Conservation (phyloP, 345 rosid genomes). For the Adansonia digitata region DNA sequence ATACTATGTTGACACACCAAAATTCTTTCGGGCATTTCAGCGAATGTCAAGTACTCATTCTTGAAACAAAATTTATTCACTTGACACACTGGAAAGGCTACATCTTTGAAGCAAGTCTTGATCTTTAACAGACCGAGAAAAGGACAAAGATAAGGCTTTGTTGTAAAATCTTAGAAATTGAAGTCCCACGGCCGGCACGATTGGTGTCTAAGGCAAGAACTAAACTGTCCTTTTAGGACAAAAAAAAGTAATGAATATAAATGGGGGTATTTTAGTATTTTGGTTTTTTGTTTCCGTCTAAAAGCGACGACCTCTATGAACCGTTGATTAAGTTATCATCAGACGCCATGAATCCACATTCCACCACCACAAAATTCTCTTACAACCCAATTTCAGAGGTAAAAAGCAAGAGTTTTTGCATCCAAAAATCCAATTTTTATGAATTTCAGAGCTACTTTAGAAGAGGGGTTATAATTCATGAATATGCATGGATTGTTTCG, state of each 20-base stretch:
- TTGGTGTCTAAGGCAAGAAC: not conserved
- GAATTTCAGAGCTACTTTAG: constrained; percentile 16
- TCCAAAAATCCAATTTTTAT: not conserved
- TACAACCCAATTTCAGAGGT: not conserved
- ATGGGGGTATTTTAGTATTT: not conserved
- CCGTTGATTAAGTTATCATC: not conserved
- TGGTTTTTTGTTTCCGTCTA: not conserved
- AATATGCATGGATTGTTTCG: constrained; percentile 28
- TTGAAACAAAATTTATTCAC: not conserved
- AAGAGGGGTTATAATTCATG: constrained; percentile 2
- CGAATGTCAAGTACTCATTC: constrained; percentile 7
- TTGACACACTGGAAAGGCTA: not conserved
- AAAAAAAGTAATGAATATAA: not conserved
- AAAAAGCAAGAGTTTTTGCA: not conserved
- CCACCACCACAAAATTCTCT: not conserved
- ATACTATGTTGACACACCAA: not conserved
- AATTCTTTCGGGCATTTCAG: constrained; percentile 15
- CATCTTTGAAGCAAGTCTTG: not conserved
- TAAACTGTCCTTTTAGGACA: not conserved
- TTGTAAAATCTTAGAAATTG: not conserved
- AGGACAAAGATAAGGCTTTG: not conserved
- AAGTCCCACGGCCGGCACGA: constrained; percentile 6
- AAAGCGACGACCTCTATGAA: not conserved
- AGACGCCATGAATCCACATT: not conserved
- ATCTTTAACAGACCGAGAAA: not conserved